Conservation (phyloP, 2,329 filamentous ascomycete species). For the Hirsutella minnesotensis region DNA sequence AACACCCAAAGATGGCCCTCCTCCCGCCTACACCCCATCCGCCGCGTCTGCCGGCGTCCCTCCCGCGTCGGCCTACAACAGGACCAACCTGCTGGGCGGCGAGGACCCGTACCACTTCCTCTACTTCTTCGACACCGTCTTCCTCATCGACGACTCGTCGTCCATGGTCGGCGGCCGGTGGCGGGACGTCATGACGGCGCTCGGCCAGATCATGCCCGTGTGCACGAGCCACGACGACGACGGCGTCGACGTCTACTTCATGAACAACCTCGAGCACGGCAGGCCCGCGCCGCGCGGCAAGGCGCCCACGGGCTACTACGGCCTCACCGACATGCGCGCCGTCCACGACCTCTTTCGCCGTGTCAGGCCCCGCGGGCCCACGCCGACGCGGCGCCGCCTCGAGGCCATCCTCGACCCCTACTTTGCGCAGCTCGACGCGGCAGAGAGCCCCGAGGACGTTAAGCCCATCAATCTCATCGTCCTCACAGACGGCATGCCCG, state of each 20-base stretch:
- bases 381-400: slow-evolving; percentile 64
- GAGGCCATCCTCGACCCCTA: slow-evolving; percentile 64
- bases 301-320: slow-evolving; percentile 41
- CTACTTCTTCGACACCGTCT: slow-evolving; percentile 69
- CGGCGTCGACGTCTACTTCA: slow-evolving; percentile 84
- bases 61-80: background rate
- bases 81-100: slow-evolving; percentile 10
- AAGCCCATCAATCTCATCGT: slow-evolving; percentile 87
- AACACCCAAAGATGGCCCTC: slow-evolving; percentile 12
- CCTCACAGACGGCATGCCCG: slow-evolving; percentile 75
- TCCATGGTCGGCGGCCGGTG: slow-evolving; percentile 74
- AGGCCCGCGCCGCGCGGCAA: slow-evolving; percentile 23
- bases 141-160: slow-evolving; percentile 85
- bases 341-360: slow-evolving; percentile 60
- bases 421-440: slow-evolving; percentile 30
- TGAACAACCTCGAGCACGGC: slow-evolving; percentile 50
- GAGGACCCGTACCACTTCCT: slow-evolving; percentile 72
- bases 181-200: slow-evolving; percentile 59
- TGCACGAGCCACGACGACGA: slow-evolving; percentile 70
- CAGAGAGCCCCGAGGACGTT: slow-evolving; percentile 30
- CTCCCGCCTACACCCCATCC: slow-evolving; percentile 19
- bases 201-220: slow-evolving; percentile 67
- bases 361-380: slow-evolving; percentile 53
- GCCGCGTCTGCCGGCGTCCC: slow-evolving; percentile 2
- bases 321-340: slow-evolving; percentile 43